Evolutionary conservation across 345 rosid species (phyloP).

Genomic region (Cardiospermum halicacabum): DNA sequence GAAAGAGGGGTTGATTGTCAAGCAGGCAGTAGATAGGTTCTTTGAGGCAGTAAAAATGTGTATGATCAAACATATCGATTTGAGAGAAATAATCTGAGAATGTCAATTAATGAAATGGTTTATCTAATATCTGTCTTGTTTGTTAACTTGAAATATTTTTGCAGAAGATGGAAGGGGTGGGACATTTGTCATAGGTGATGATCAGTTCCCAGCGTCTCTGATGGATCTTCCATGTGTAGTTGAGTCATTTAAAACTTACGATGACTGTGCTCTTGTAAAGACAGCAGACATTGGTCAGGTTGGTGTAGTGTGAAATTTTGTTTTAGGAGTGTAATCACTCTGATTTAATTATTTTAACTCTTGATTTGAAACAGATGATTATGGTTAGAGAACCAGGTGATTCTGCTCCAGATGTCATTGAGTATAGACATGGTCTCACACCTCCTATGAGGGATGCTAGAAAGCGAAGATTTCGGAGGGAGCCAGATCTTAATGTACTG

Average conservation of each 20-base stretch:
- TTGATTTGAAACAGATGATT: slow-evolving; percentile 56
- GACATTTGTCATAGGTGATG: slow-evolving; percentile 65
- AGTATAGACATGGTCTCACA: slow-evolving; percentile 90
- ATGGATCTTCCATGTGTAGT: slow-evolving; percentile 88
- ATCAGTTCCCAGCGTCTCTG: slow-evolving; percentile 70
- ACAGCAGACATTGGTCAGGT: slow-evolving; percentile 96
- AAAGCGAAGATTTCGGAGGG: slow-evolving; percentile 92
- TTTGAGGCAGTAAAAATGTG: neutral
- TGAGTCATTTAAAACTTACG: slow-evolving; percentile 90
- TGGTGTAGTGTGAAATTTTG: neutral
- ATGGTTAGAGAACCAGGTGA: slow-evolving; percentile 89
- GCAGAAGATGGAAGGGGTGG: slow-evolving; percentile 93
- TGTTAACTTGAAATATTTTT: slow-evolving; percentile 9
- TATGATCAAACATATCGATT: neutral
- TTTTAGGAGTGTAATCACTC: slow-evolving; percentile 1
- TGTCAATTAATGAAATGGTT: neutral
- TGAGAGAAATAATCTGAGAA: neutral
- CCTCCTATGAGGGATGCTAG: slow-evolving; percentile 99
- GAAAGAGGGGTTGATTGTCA: no score
- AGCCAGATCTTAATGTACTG: slow-evolving; percentile 90
- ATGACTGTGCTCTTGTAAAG: slow-evolving; percentile 83
- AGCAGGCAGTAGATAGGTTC: no score
- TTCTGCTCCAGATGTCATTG: slow-evolving; percentile 67
- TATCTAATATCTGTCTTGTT: neutral
- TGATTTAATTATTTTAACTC: slow-evolving; percentile 3